A percentile compares a stretch with the other conserved stretches of the same genome.
Evolutionary conservation across 2,329 filamentous ascomycete genomes (phyloP).

Genomic region (Colletotrichum theobromicola): DNA sequence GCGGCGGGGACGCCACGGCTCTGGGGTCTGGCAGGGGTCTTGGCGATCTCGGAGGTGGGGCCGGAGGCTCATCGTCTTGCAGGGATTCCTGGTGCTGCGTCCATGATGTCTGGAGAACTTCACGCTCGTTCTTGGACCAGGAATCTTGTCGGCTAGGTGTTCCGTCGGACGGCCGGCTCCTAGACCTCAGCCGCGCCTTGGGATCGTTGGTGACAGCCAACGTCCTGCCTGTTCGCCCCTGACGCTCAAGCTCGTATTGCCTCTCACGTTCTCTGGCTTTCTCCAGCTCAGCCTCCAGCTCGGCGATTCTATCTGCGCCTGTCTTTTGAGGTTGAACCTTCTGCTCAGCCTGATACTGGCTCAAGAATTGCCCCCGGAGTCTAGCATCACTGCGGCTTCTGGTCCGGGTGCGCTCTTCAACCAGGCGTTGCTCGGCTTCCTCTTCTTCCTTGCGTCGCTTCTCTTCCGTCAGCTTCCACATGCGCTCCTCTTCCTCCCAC

Average conservation of each 20-base stretch:
- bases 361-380: constrained; percentile 83
- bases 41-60: constrained; percentile 32
- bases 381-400: constrained; percentile 67
- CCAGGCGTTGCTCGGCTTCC: constrained; percentile 71
- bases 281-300: constrained; percentile 78
- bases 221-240: constrained; percentile 47
- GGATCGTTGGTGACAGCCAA: constrained; percentile 24
- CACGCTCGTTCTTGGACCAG: constrained; percentile 69
- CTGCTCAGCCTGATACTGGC: constrained; percentile 82
- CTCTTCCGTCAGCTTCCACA: constrained; percentile 81
- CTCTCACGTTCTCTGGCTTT: constrained; percentile 65
- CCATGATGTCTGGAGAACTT: constrained; percentile 64
- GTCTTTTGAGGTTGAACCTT: constrained; percentile 32
- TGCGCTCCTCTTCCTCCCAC: constrained; percentile 79
- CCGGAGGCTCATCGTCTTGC: constrained; percentile 26
- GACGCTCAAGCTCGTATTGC: constrained; percentile 64
- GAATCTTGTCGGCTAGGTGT: constrained; percentile 63
- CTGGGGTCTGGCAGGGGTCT: constrained; percentile 48
- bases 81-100: constrained; percentile 44
- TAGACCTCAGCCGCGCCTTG: constrained; percentile 34
- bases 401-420: constrained; percentile 68
- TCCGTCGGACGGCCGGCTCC: constrained; percentile 30
- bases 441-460: constrained; percentile 73
- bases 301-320: constrained; percentile 34
- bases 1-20: constrained; percentile 26